phyloP scores from a whole-genome alignment of 257 asterid species.

The Henckelia pumila region DNA sequence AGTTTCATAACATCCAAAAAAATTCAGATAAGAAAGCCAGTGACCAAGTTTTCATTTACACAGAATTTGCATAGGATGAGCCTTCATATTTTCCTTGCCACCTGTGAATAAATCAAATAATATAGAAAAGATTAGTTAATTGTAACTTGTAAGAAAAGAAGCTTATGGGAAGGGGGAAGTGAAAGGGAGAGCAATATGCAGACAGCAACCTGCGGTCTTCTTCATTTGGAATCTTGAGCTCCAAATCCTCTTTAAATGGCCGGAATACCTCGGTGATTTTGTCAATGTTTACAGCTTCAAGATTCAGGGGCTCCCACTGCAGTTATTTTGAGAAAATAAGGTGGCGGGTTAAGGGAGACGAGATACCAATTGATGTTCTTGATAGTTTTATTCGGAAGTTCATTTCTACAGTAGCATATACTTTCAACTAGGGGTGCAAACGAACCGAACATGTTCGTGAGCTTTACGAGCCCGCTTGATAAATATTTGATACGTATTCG shows the following conservation, averaged over 20 bases:
- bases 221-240: constrained; percentile 67
- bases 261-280: constrained; percentile 47
- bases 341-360: not conserved
- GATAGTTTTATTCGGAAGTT: not conserved
- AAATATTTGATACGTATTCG: too few relatives aligned
- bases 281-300: constrained; percentile 50
- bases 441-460: too few relatives aligned
- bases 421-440: too few relatives aligned
- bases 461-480: too few relatives aligned
- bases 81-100: constrained; percentile 79
- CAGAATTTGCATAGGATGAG: constrained; percentile 41
- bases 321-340: constrained; percentile 11
- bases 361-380: not conserved
- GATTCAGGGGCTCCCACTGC: constrained; percentile 79
- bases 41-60: not conserved
- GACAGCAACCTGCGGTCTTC: constrained; percentile 60
- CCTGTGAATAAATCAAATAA: constrained; percentile 35
- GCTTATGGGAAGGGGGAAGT: not conserved
- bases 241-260: constrained; percentile 66
- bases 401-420: too few relatives aligned
- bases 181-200: not conserved
- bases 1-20: not conserved
- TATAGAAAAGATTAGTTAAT: constrained; percentile 5
- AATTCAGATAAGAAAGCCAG: not conserved
- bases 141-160: not conserved